Evolutionary conservation across 2,329 filamentous ascomycete species (phyloP).

Genomic region (Scedosporium boydii): DNA sequence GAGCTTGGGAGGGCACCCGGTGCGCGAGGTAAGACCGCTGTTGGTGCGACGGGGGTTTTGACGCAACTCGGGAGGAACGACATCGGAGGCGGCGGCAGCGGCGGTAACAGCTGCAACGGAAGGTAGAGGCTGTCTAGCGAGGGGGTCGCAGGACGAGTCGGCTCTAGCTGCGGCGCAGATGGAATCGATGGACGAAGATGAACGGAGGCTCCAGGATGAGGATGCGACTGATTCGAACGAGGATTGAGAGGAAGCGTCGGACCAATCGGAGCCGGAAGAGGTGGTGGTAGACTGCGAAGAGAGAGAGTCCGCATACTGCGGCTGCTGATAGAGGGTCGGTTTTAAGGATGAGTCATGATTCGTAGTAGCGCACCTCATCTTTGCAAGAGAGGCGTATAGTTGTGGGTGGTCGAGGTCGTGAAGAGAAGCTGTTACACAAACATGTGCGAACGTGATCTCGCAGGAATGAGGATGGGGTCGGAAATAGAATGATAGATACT

Average conservation of each 20-base stretch:
- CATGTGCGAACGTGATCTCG: background rate
- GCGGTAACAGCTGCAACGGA: too few species aligned
- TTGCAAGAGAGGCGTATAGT: slow-evolving; percentile 25
- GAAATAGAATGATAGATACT: slow-evolving; percentile 10
- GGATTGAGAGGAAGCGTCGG: slow-evolving; percentile 58
- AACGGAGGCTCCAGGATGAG: slow-evolving; percentile 19
- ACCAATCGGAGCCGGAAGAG: slow-evolving; percentile 72
- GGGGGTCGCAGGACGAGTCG: background rate
- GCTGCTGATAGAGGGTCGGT: slow-evolving; percentile 29
- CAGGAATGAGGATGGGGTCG: background rate
- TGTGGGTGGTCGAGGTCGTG: slow-evolving; percentile 16
- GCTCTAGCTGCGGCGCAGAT: slow-evolving; percentile 1
- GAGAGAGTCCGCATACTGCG: slow-evolving; percentile 49
- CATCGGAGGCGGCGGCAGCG: slow-evolving; percentile 19
- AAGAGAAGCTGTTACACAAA: slow-evolving; percentile 16
- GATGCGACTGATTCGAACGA: slow-evolving; percentile 61
- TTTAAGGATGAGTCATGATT: slow-evolving; percentile 41
- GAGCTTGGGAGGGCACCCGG: slow-evolving; percentile 57
- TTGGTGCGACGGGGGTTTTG: slow-evolving; percentile 53
- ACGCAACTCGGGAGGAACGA: slow-evolving; percentile 51
- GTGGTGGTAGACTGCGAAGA: slow-evolving; percentile 64
- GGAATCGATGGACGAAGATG: slow-evolving; percentile 10
- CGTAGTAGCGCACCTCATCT: slow-evolving; percentile 49
- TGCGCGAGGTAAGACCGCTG: slow-evolving; percentile 24
- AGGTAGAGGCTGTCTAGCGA: slow-evolving; percentile 15